Evolutionary conservation across 1,284 basidiomycete species (phyloP), one percentile per base, ranked within the genome.

Genomic region (Pascua sp.): DNA sequence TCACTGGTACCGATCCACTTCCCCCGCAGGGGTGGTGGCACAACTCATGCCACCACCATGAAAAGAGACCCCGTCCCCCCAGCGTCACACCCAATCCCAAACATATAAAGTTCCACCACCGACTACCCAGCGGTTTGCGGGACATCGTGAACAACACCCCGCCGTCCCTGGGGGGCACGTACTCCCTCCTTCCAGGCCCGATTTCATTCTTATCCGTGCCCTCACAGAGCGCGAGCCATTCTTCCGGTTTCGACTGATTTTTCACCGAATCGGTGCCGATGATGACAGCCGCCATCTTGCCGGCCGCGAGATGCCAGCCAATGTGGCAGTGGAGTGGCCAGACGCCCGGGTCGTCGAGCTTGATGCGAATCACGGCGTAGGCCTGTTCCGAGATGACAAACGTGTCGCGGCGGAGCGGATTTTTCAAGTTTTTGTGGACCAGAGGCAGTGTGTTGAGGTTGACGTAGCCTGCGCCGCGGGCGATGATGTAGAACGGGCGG

Each of bases 341-440:
- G 1, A 68, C 64, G 11, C 64, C 66, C 2, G 64, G 62, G 45
- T 63, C 59, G 53, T 68, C 66, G 18, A 62, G 62, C 24, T 54
- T 57, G 48, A 66, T 17, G 39, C 66, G 57, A 40, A 75, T 47
- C 24, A 78, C 59, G 1, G 65, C 66, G 49, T 62, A 70, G 1
- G 45, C 50, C 46, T 46, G 52, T 41, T 63, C 57, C 2, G 67
- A 53, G 10, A 78, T 66, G 17, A 64, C 57, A 18, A 77, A 53
- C 18, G 70, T 71, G 50, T 79, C 78, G 39, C 77, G 65, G 16
- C 75, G 65, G 11, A 77, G 53, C 5, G 77, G 77, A 53, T 76
- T 78, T 8, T 46, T 57, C 11, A 68, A 54, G 56, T 75, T 73
- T 18, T 68, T 58, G 10, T 0, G 45, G 17, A 51, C 32, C 13